Conservation (phyloP, 148 eudicot genomes). For the Spergularia bocconei region DNA sequence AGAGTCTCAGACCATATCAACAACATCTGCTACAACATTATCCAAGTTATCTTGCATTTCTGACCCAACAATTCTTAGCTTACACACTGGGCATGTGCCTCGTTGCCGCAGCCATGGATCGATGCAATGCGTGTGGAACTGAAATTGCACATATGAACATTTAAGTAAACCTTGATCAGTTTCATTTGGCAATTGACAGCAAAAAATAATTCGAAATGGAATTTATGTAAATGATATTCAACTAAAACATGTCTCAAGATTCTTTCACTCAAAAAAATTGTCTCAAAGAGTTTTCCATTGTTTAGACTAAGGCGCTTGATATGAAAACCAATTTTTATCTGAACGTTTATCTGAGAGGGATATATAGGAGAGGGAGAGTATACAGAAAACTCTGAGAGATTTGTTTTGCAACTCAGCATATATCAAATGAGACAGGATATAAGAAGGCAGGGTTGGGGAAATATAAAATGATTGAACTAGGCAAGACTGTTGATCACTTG, state of each 20-base stretch:
- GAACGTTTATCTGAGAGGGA: too few relatives aligned
- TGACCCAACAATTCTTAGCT: constrained; percentile 31
- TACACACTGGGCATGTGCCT: constrained; percentile 39
- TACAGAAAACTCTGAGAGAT: too few relatives aligned
- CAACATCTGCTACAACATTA: constrained; percentile 18
- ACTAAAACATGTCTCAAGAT: too few relatives aligned
- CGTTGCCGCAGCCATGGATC: constrained; percentile 46
- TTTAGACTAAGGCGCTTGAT: too few relatives aligned
- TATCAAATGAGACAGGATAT: too few relatives aligned
- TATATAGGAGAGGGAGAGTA: too few relatives aligned
- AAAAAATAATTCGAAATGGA: too few relatives aligned
- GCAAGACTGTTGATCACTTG: background rate
- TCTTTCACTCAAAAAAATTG: too few relatives aligned
- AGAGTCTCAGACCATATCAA: constrained; percentile 39
- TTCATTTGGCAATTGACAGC: background rate
- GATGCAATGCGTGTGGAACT: constrained; percentile 44
- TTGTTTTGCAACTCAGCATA: too few relatives aligned
- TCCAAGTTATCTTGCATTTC: constrained; percentile 25
- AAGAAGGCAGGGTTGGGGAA: too few relatives aligned
- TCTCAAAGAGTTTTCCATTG: too few relatives aligned
- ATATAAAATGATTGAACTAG: background rate
- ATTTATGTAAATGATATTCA: background rate
- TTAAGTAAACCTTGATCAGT: background rate
- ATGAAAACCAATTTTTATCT: too few relatives aligned
- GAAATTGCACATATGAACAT: constrained; percentile 16